These are phyloP conservation scores for Nemania diffusa DNA, from an alignment of 2,329 filamentous ascomycete genomes.

Conservation along the genomic window DNA sequence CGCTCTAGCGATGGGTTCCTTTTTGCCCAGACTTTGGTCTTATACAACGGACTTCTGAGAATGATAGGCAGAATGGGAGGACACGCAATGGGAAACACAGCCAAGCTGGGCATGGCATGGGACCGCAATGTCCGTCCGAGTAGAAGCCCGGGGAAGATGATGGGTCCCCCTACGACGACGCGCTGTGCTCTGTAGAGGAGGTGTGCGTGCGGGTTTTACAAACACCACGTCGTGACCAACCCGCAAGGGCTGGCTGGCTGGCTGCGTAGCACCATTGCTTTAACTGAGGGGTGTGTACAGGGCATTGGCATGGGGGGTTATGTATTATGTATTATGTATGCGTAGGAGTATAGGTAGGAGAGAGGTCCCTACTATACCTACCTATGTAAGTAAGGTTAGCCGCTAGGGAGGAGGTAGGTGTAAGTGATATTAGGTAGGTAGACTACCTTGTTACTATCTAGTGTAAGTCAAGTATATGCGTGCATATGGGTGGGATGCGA, in stretches of 20 bases:
- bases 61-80: constrained; percentile 26
- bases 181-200: constrained; percentile 10
- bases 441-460: neutral
- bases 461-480: too few species aligned
- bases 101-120: constrained; percentile 29
- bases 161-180: constrained; percentile 1
- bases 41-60: constrained; percentile 6
- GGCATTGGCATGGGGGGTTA: neutral
- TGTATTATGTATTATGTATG: too few species aligned
- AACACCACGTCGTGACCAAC: constrained; percentile 18
- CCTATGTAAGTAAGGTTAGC: neutral
- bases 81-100: constrained; percentile 23
- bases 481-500: constrained; percentile 12
- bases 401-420: too few species aligned
- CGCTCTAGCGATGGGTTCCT: neutral
- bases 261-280: constrained; percentile 7
- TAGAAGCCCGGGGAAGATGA: constrained; percentile 23
- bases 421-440: too few species aligned
- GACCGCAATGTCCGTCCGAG: constrained; percentile 24
- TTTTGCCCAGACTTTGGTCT: constrained; percentile 20
- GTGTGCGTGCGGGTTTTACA: constrained; percentile 22
- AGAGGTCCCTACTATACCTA: neutral
- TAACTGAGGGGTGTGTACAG: constrained; percentile 3
- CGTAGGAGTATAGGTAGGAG: too few species aligned
- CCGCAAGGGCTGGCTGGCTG: constrained; percentile 22